Evolutionary conservation across 2,329 filamentous ascomycete species (phyloP), one percentile per base, ranked within the genome.

Genomic region (Apiospora rasikravindrae): DNA sequence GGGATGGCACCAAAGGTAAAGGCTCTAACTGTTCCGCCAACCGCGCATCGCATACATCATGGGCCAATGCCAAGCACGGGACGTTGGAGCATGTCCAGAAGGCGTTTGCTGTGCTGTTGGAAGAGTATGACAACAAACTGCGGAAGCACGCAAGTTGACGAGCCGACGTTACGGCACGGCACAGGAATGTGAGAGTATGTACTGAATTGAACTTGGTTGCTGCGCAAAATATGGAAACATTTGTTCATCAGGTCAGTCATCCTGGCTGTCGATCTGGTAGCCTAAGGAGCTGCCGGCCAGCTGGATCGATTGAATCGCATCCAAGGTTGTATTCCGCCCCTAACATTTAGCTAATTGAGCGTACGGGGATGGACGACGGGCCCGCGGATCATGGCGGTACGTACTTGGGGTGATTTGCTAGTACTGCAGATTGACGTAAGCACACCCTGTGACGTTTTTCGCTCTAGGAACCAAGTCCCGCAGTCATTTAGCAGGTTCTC

Each of bases 361-460:
- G 24, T 37, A 61, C 29, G 53, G 53, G 53, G 53, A 37, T 61
- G 53, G 24, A 64, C n/a, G 57, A 64, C 57, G 57, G 57, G 57
- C 33, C 57, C 53, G 53, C 53, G 53, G 29, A 61, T 29, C 4
- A 24, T n/a, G 24, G 24, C 11, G 14, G 33, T 29, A 29, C 6
- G 19, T 64, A 64, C 57, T n/a, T 40, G 29, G 57, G 26, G 14
- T 14, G 26, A 29, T 33, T 6, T n/a, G 33, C 57, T 64, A 40
- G 57, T 19, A 64, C 57, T 69, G 67, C 67, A 24, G 67, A 69
- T 69, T 69, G 67, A 69, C 67, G 67, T 69, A 69, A 69, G 44
- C 42, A 47, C 4, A 45, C 67, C 67, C 47, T 49, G 67, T 69
- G 67, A 69, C 67, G 67, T 69, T 69, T 69, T 13, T 69, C 26